Conservation (phyloP, 1,139 yeast genomes). For the Yamadazyma mexicana region DNA sequence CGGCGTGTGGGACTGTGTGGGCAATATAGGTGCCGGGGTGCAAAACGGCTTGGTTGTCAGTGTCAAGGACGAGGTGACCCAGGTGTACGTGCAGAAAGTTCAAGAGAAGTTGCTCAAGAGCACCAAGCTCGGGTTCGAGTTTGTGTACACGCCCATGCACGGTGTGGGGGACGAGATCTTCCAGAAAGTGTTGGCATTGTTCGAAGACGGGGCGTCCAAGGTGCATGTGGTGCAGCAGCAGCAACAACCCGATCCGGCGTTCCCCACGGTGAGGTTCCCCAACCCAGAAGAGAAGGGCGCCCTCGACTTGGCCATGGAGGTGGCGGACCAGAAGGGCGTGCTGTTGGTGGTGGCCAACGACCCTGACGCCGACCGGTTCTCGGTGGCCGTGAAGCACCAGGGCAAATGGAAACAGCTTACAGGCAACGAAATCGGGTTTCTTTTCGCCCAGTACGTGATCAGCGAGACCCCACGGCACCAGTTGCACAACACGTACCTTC, state of each 20-base stretch:
- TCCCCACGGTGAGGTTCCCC: slow-evolving; percentile 85
- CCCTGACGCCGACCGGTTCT: slow-evolving; percentile 95
- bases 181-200: slow-evolving; percentile 27
- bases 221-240: slow-evolving; percentile 56
- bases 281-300: slow-evolving; percentile 98
- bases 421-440: slow-evolving; percentile 87
- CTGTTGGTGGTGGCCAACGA: slow-evolving; percentile 81
- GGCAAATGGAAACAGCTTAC: slow-evolving; percentile 75
- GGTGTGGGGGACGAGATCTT: slow-evolving; percentile 78
- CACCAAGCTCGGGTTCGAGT: slow-evolving; percentile 32
- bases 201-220: slow-evolving; percentile 25
- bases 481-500: slow-evolving; percentile 50
- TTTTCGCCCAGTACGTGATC: slow-evolving; percentile 70
- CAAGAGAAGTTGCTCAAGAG: slow-evolving; percentile 24
- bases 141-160: slow-evolving; percentile 92
- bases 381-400: slow-evolving; percentile 59
- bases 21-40: slow-evolving; percentile 28
- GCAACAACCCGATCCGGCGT: slow-evolving; percentile 74
- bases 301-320: slow-evolving; percentile 62
- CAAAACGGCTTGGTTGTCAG: slow-evolving; percentile 21
- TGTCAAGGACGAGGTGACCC: slow-evolving; percentile 33
- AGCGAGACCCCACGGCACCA: slow-evolving; percentile 32
- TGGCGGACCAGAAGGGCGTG: slow-evolving; percentile 48
- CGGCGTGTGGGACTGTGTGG: slow-evolving; percentile 49
- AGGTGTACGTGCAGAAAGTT: slow-evolving; percentile 36